A percentile compares a stretch with the other conserved stretches of the same genome.
Evolutionary conservation across 805 yeast genomes (phyloP).

Genomic region (Metschnikowia kunwiensis): DNA sequence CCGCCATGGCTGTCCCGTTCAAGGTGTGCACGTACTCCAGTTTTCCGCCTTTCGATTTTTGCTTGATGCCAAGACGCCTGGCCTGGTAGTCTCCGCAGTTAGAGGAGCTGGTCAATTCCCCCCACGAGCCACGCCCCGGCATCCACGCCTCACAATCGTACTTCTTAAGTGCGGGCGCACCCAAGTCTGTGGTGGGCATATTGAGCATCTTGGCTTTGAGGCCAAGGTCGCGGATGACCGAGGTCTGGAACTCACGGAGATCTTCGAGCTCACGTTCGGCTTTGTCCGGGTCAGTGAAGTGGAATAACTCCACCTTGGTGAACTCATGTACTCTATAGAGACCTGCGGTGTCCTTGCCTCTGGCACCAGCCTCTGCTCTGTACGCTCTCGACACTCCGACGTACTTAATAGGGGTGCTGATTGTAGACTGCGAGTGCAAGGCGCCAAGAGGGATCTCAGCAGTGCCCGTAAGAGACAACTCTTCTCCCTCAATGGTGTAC

Average conservation of each 20-base stretch:
- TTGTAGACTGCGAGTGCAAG: conserved; percentile 51
- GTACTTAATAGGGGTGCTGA: conserved; percentile 50
- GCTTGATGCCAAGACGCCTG: conserved; percentile 72
- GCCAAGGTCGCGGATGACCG: conserved; percentile 64
- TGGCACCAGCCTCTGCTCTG: conserved; percentile 96
- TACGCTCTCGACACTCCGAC: conserved; percentile 86
- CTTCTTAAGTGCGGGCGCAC: conserved; percentile 89
- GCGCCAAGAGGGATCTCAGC: conserved; percentile 96
- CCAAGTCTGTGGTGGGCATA: conserved; percentile 89
- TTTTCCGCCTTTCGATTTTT: conserved; percentile 33
- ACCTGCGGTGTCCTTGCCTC: conserved; percentile 91
- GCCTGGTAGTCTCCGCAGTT: conserved; percentile 92
- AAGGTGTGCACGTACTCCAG: conserved; percentile 71
- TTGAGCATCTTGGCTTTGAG: conserved; percentile 75
- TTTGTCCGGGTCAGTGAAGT: conserved; percentile 53
- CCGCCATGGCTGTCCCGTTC: conserved; percentile 95
- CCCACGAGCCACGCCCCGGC: conserved; percentile 95
- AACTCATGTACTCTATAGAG: conserved; percentile 94
- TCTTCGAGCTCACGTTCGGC: conserved; percentile 55
- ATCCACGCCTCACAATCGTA: conserved; percentile 96
- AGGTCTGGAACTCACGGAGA: conserved; percentile 61
- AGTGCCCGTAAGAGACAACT: conserved; percentile 79
- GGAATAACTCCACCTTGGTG: conserved; percentile 88
- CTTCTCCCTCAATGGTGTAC: conserved; percentile 55
- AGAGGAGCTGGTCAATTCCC: conserved; percentile 87